A percentile compares a stretch with the other conserved stretches of the same genome.
phyloP scores from a whole-genome alignment of 139 green algal species.

The Deuterostichococcus epilithicus region DNA sequence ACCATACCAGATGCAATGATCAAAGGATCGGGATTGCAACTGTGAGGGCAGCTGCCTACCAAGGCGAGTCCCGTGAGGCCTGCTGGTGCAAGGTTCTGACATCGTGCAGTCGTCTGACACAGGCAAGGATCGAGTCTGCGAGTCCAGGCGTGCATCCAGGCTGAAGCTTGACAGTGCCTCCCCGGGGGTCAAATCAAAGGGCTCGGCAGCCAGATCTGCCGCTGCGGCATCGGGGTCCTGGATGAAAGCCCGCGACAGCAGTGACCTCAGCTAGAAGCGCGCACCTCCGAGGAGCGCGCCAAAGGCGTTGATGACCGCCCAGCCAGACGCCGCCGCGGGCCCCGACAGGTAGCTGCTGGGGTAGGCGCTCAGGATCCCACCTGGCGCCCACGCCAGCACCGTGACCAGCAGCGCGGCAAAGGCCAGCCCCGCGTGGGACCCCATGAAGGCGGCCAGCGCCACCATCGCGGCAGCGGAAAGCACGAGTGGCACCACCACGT shows the following conservation, averaged over 20 bases:
- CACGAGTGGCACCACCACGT: conserved; percentile 6
- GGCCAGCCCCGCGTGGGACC: not conserved
- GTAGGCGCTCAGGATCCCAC: conserved; percentile 26
- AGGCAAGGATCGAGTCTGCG: not conserved
- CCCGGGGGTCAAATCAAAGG: too few relatives aligned
- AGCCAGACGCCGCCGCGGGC: conserved; percentile 15
- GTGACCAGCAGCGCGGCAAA: conserved; percentile 21
- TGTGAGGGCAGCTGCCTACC: not conserved
- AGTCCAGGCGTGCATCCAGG: not conserved
- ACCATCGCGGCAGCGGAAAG: not conserved
- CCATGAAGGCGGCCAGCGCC: not conserved
- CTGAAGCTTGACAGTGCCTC: not conserved
- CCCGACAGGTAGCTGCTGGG: conserved; percentile 43
- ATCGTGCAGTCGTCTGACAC: not conserved
- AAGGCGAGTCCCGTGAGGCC: too few relatives aligned
- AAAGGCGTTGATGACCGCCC: conserved; percentile 36
- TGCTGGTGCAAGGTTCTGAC: not conserved
- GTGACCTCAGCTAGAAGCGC: too few relatives aligned
- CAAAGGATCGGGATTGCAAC: not conserved
- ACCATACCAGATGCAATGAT: not conserved
- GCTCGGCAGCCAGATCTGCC: too few relatives aligned
- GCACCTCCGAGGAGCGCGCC: not conserved
- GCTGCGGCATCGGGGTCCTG: too few relatives aligned
- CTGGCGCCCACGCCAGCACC: conserved; percentile 14
- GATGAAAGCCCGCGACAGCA: too few relatives aligned